phyloP scores from a whole-genome alignment of 2,329 filamentous ascomycete species.

The Salinomyces thailandicus region DNA sequence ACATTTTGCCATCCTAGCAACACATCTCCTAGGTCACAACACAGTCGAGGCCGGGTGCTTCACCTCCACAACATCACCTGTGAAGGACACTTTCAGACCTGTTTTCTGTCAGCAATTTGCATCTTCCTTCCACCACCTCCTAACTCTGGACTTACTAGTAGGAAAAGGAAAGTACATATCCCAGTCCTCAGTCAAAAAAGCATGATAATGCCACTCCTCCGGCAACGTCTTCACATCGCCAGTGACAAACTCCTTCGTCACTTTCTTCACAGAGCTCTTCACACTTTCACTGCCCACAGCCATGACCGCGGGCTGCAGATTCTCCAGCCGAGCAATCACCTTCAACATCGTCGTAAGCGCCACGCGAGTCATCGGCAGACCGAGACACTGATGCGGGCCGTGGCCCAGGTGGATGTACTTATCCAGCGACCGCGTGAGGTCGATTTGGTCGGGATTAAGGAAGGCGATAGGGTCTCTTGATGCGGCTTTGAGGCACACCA shows the following conservation, averaged over 20 bases:
- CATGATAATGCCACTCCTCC: constrained; percentile 28
- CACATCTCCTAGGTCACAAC: too few relatives aligned
- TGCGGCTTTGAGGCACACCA: constrained; percentile 35
- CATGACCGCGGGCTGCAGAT: constrained; percentile 30
- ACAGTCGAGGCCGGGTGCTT: too few relatives aligned
- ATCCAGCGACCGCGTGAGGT: constrained; percentile 30
- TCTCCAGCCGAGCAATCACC: constrained; percentile 31
- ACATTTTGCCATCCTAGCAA: too few relatives aligned
- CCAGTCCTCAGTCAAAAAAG: constrained; percentile 39
- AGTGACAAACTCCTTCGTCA: constrained; percentile 26
- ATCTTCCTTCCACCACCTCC: neutral
- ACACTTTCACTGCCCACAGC: constrained; percentile 21
- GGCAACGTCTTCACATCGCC: constrained; percentile 24
- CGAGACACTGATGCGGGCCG: constrained; percentile 35
- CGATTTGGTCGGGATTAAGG: constrained; percentile 31
- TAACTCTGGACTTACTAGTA: constrained; percentile 29
- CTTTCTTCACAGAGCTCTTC: constrained; percentile 34
- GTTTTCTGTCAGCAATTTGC: too few relatives aligned
- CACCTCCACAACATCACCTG: neutral
- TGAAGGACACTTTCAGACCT: neutral
- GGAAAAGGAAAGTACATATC: constrained; percentile 39
- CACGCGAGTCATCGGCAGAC: constrained; percentile 33
- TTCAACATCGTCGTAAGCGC: constrained; percentile 38
- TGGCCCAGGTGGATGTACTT: constrained; percentile 36
- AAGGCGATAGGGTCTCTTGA: constrained; percentile 33